phyloP scores from a whole-genome alignment of 2,329 filamentous ascomycete species.

The Apiospora saccharicola region DNA sequence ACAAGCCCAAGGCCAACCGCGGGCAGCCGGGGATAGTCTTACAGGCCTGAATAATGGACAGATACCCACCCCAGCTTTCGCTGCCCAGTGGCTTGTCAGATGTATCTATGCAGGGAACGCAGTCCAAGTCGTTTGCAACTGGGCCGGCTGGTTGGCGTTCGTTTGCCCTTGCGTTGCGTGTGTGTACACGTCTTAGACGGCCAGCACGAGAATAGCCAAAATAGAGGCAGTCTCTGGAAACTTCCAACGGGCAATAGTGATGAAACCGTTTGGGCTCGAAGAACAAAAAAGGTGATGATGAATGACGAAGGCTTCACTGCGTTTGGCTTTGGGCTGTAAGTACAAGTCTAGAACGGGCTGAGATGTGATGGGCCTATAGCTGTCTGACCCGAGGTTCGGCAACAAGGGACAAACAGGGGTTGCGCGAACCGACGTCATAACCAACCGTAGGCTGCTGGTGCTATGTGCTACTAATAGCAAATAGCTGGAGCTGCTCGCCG shows the following conservation, averaged over 20 bases:
- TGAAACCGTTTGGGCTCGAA: neutral
- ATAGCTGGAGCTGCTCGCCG: neutral
- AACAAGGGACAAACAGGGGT: neutral
- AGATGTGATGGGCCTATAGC: neutral
- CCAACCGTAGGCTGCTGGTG: neutral
- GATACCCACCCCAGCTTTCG: neutral
- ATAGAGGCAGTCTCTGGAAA: neutral
- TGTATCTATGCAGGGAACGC: neutral
- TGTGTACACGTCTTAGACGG: slow-evolving; percentile 1
- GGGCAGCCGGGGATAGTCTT: neutral
- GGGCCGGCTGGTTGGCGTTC: neutral
- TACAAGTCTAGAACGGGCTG: neutral
- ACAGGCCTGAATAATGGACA: neutral
- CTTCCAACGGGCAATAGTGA: neutral
- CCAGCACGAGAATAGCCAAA: neutral
- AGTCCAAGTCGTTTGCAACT: neutral
- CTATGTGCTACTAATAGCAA: neutral
- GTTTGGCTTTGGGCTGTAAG: slow-evolving; percentile 1
- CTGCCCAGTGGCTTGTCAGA: neutral
- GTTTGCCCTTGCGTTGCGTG: slow-evolving; percentile 6
- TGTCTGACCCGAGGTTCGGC: slow-evolving; percentile 12
- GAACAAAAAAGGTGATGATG: neutral
- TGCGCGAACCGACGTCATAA: slow-evolving; percentile 12
- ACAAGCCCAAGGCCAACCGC: neutral
- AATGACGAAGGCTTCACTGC: neutral